These are phyloP conservation scores for Saccharata proteae DNA, from an alignment of 2,329 filamentous ascomycete species.

Conservation along the genomic window DNA sequence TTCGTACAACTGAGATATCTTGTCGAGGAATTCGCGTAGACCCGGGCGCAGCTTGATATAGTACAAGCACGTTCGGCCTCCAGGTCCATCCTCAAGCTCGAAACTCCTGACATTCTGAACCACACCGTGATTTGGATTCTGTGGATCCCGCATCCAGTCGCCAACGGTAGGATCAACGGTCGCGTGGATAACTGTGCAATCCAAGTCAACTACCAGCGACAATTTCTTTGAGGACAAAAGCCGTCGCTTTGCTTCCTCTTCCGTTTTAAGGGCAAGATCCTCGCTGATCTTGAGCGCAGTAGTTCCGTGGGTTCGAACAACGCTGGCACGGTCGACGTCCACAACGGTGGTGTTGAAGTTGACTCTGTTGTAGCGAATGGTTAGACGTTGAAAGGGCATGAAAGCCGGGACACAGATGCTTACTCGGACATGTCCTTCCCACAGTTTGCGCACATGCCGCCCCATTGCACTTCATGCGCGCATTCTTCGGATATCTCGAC, in stretches of 20 bases:
- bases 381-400: no score
- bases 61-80: conserved; percentile 74
- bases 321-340: conserved; percentile 75
- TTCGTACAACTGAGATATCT: conserved; percentile 73
- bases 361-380: conserved; percentile 29
- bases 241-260: conserved; percentile 75
- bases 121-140: conserved; percentile 81
- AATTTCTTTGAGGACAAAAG: conserved; percentile 72
- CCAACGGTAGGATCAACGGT: conserved; percentile 93
- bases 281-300: conserved; percentile 75
- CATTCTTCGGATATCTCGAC: conserved; percentile 84
- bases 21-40: conserved; percentile 65
- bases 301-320: conserved; percentile 92
- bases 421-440: conserved; percentile 91
- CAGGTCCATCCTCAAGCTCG: conserved; percentile 70
- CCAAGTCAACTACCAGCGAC: conserved; percentile 88
- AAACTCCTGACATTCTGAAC: conserved; percentile 83
- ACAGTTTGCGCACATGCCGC: conserved; percentile 81
- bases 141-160: conserved; percentile 83
- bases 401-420: no score
- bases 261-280: conserved; percentile 65
- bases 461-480: conserved; percentile 80
- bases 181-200: conserved; percentile 97
- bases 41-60: conserved; percentile 97
- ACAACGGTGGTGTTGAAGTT: conserved; percentile 70